Base-by-base conservation (phyloP, 805 yeast species). In the Candida hungchunana region DNA sequence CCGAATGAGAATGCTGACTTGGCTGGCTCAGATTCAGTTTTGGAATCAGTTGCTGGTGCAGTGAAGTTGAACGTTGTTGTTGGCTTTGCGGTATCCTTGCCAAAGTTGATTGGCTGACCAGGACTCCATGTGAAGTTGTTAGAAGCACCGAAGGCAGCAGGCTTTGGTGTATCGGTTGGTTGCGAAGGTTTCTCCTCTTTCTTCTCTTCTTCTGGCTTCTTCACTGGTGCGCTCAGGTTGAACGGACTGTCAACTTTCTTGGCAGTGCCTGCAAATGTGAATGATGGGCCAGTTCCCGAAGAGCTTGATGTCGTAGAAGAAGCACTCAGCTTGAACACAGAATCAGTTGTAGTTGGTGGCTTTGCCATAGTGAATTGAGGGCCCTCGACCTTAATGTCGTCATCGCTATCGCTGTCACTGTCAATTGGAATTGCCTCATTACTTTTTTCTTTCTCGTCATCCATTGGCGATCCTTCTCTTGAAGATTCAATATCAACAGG, bases 331-430 rank as follows among this genome's bases (percentile, higher is more conserved):
- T 67, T 63, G 55, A 76, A 76, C 6, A 71, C 73, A n/a, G 77
- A 65, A 37, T 67, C 64, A 4, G 64, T 63, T 3, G 74, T 65
- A 4, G 68, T 68, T 36, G 79, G 79, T 19, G 70, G 66, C 19
- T 63, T 50, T 12, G 53, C 56, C 20, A 74, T 44, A 7, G 67
- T 69, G 55, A 85, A 85, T 11, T 67, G 59, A 15, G 95, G 94
- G 1, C 94, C 94, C 56, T 83, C 75, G 19, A 82, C 71, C 53
- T 78, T 80, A 18, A 79, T 59, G 24, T 77, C 83, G 15, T 77
- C 77, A 29, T 74, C 79, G 13, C 32, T 19, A 16, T 39, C 42
- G 7, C 37, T 31, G 34, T 71, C 77, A 4, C 71, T 63, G 18
- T 47, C 53, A 10, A 36, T 48, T 11, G 47, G 51, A 30, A 49